phyloP scores from a whole-genome alignment of 2,329 filamentous ascomycete genomes.

The Diaporthe aspalathi region DNA sequence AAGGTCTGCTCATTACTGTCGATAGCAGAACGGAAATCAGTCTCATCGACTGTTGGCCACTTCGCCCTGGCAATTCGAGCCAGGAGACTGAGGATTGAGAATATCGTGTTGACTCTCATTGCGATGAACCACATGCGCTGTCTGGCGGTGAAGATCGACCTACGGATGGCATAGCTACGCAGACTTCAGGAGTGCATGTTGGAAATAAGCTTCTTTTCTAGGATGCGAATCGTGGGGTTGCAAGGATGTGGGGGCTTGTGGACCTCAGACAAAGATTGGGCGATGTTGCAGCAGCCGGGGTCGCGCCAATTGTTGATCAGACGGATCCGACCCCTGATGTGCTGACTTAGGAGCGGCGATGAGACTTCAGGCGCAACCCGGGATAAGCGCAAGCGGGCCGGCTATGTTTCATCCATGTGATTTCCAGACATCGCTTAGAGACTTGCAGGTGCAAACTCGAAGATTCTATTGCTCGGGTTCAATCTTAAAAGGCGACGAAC shows the following conservation, averaged over 20 bases:
- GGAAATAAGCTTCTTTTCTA: not conserved
- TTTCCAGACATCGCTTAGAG: not conserved
- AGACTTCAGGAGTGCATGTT: too few species aligned
- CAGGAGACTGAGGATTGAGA: constrained; percentile 4
- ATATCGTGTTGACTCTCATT: constrained; percentile 4
- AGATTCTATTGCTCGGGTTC: not conserved
- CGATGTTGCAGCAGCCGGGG: constrained; percentile 15
- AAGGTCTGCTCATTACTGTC: constrained; percentile 23
- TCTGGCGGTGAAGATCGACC: not conserved
- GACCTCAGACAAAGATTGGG: constrained; percentile 1
- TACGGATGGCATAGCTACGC: not conserved
- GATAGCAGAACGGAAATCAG: constrained; percentile 16
- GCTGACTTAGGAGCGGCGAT: constrained; percentile 13
- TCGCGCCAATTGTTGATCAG: constrained; percentile 36
- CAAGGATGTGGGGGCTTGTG: constrained; percentile 4
- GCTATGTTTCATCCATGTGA: constrained; percentile 9
- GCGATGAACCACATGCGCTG: not conserved
- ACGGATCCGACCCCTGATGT: constrained; percentile 35
- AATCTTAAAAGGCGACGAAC: not conserved
- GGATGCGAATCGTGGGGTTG: not conserved
- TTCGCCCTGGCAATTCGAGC: not conserved
- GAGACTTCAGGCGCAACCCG: constrained; percentile 16
- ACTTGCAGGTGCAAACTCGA: not conserved
- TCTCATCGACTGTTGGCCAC: constrained; percentile 28
- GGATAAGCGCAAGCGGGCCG: not conserved